phyloP scores from a whole-genome alignment of 2,329 filamentous ascomycete species.

The Claviceps pazoutovae region DNA sequence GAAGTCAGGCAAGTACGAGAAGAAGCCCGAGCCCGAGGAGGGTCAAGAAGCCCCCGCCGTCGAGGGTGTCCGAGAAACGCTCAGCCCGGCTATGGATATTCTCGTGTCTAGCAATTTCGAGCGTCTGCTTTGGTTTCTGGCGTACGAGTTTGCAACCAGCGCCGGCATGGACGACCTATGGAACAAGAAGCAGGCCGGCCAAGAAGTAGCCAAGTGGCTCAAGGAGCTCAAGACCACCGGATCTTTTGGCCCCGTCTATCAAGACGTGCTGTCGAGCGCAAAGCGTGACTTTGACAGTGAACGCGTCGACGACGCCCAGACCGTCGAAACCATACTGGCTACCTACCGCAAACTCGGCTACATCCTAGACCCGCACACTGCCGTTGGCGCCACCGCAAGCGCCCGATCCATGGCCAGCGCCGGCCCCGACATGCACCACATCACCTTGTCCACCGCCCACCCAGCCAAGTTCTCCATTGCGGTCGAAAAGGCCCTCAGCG shows the following conservation, averaged over 20 bases:
- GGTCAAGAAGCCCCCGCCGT: conserved; percentile 39
- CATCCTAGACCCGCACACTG: conserved; percentile 84
- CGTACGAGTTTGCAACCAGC: conserved; percentile 51
- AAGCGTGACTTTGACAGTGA: conserved; percentile 71
- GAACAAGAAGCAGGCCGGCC: conserved; percentile 56
- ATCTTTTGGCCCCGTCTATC: conserved; percentile 65
- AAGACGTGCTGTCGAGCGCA: conserved; percentile 56
- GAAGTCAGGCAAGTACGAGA: conserved; percentile 80
- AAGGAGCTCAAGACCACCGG: conserved; percentile 65
- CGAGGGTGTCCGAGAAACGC: conserved; percentile 75
- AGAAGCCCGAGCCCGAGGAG: conserved; percentile 42
- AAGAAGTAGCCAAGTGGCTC: conserved; percentile 68
- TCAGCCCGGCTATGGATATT: conserved; percentile 95
- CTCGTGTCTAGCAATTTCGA: conserved; percentile 95
- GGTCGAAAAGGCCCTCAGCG: conserved; percentile 64
- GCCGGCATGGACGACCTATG: conserved; percentile 50
- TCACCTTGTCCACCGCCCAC: conserved; percentile 85
- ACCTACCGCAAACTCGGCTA: conserved; percentile 52
- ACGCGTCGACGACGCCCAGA: conserved; percentile 51
- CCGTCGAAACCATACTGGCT: conserved; percentile 47
- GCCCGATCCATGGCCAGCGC: conserved; percentile 49
- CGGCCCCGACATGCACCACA: conserved; percentile 45
- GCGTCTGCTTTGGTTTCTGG: conserved; percentile 84
- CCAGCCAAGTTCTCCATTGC: conserved; percentile 87
- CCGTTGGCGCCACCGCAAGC: conserved; percentile 71